These are phyloP conservation scores for Lentinula lateritia DNA, from an alignment of 768 basidiomycete species.

Conservation along the genomic window DNA sequence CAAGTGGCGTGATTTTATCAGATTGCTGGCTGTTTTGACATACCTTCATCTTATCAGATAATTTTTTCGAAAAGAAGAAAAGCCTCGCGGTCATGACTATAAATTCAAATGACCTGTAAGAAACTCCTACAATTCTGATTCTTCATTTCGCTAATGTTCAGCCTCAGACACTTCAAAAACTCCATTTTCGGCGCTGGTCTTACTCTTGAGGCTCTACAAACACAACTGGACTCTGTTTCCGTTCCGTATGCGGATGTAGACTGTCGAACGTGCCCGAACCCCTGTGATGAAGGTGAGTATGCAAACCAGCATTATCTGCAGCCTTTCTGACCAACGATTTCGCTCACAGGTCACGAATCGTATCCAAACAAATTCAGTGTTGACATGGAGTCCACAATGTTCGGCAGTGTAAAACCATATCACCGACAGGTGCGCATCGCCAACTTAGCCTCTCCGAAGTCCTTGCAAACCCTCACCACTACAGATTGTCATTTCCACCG, in stretches of 20 bases:
- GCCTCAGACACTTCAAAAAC: conserved; percentile 32
- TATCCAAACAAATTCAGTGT: conserved; percentile 70
- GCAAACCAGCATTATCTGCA: conserved; percentile 19
- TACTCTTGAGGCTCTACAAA: conserved; percentile 34
- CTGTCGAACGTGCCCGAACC: conserved; percentile 72
- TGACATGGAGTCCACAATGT: conserved; percentile 75
- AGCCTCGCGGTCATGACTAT: conserved; percentile 1
- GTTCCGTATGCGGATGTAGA: conserved; percentile 64
- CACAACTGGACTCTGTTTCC: conserved; percentile 47
- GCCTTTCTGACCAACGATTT: conserved; percentile 2
- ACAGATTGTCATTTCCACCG: conserved; percentile 85
- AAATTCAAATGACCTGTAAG: conserved; percentile 6
- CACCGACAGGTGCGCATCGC: conserved; percentile 60
- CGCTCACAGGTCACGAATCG: conserved; percentile 57
- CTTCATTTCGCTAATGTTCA: conserved; percentile 24
- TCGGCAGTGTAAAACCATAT: conserved; percentile 85
- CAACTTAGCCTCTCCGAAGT: not conserved
- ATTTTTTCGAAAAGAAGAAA: not conserved
- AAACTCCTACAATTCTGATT: not conserved
- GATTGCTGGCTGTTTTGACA: not conserved
- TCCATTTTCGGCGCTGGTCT: conserved; percentile 34
- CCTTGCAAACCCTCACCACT: not conserved
- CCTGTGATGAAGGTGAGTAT: conserved; percentile 65
- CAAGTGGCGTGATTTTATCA: not conserved
- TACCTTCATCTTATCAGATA: conserved; percentile 24